These are phyloP conservation scores for Candida neerlandica DNA, from an alignment of 1,139 yeast species.

Conservation along the genomic window DNA sequence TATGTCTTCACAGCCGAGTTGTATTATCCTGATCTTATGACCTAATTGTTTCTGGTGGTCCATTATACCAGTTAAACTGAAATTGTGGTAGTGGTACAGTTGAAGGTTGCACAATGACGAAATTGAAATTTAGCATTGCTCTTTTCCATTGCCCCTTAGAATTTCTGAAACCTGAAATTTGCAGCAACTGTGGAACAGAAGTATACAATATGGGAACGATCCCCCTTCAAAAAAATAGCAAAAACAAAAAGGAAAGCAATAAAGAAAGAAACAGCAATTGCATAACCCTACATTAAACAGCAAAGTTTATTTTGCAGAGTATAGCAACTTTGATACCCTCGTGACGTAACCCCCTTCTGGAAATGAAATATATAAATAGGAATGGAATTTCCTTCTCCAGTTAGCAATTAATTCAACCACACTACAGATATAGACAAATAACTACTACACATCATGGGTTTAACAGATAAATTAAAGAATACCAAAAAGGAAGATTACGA, in stretches of 20 bases:
- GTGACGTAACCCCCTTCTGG: too few relatives aligned
- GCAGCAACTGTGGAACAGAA: background rate
- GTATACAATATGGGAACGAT: background rate
- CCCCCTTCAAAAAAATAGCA: too few relatives aligned
- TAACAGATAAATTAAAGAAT: constrained; percentile 11
- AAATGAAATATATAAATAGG: too few relatives aligned
- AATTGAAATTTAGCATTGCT: background rate
- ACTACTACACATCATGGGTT: too few relatives aligned
- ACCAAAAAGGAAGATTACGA: constrained; percentile 14
- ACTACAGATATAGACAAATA: too few relatives aligned
- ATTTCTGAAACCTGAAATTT: background rate
- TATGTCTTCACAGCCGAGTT: background rate
- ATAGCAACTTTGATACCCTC: too few relatives aligned
- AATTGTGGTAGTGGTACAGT: background rate
- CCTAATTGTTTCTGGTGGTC: background rate
- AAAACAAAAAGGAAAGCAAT: background rate
- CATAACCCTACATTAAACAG: background rate
- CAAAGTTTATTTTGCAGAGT: too few relatives aligned
- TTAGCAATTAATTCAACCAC: too few relatives aligned
- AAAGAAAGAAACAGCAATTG: background rate
- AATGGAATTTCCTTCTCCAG: too few relatives aligned
- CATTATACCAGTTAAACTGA: background rate
- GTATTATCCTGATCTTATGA: background rate
- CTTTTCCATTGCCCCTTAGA: background rate
- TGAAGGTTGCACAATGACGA: background rate